Percentiles rank a stretch among this genome's conserved stretches.
phyloP scores from a whole-genome alignment of 305 asterid genomes.

The Fraxinus ornus region DNA sequence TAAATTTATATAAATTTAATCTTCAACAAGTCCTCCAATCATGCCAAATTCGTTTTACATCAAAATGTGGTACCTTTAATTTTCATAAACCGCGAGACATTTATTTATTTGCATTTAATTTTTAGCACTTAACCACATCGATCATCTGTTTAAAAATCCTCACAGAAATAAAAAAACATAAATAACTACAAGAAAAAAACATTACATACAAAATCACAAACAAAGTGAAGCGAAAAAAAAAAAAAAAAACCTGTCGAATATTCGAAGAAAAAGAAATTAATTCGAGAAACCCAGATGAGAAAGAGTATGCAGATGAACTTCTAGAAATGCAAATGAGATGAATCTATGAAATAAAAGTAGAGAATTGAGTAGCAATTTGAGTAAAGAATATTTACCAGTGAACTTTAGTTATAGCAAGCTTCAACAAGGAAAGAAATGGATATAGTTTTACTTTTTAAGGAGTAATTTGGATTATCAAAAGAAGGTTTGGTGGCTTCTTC shows the following conservation, averaged over 20 bases:
- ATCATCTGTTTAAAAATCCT: not conserved
- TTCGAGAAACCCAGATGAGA: constrained; percentile 5
- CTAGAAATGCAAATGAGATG: constrained; percentile 17
- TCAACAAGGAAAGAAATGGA: not conserved
- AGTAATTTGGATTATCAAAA: not conserved
- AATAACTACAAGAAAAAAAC: constrained; percentile 6
- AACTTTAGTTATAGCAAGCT: not conserved
- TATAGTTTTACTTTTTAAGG: not conserved
- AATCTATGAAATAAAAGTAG: constrained; percentile 29
- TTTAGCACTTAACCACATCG: not conserved
- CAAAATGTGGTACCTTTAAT: not conserved
- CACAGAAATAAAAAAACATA: not conserved
- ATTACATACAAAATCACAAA: constrained; percentile 11
- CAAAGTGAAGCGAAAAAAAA: not conserved
- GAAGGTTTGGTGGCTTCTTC: not conserved
- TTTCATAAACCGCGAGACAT: not conserved
- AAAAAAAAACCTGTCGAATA: not conserved
- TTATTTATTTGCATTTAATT: not conserved
- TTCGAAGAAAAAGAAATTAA: constrained; percentile 1
- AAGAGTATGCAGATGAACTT: not conserved
- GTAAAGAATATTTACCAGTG: constrained; percentile 23
- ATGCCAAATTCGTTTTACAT: not conserved
- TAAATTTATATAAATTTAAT: not conserved
- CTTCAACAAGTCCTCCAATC: not conserved
- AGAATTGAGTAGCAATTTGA: constrained; percentile 29